phyloP scores from a whole-genome alignment of 2,329 filamentous ascomycete genomes.

The Xylaria sp. region DNA sequence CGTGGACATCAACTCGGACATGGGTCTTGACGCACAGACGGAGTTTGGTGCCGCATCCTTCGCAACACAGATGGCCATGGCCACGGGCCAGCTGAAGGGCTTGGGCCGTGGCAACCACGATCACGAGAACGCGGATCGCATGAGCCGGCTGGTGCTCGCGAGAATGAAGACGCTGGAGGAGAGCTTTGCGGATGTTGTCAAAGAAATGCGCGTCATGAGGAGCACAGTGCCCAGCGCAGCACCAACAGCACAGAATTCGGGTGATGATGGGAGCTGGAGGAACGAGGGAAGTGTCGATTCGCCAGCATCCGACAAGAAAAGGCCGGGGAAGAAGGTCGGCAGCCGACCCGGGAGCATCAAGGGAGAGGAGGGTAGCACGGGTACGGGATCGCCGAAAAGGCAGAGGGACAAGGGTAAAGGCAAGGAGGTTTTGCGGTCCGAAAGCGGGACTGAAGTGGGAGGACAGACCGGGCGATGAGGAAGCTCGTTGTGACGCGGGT shows the following conservation, averaged over 20 bases:
- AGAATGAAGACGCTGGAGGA: slow-evolving; percentile 93
- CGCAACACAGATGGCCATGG: slow-evolving; percentile 78
- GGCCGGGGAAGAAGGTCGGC: slow-evolving; percentile 3
- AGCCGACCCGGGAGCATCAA: slow-evolving; percentile 47
- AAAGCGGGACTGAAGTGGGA: slow-evolving; percentile 36
- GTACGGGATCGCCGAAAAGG: slow-evolving; percentile 24
- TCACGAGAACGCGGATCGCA: slow-evolving; percentile 61
- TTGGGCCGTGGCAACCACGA: slow-evolving; percentile 39
- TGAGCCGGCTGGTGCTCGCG: slow-evolving; percentile 80
- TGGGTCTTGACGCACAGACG: slow-evolving; percentile 62
- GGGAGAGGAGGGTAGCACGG: slow-evolving; percentile 41
- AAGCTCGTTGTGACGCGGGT: slow-evolving; percentile 45
- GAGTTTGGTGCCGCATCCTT: slow-evolving; percentile 71
- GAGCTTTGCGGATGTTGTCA: slow-evolving; percentile 83
- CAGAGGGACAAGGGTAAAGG: slow-evolving; percentile 49
- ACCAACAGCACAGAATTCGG: slow-evolving; percentile 56
- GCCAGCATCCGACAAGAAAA: slow-evolving; percentile 7
- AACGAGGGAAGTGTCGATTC: slow-evolving; percentile 14
- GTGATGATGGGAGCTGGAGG: slow-evolving; percentile 43
- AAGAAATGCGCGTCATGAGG: slow-evolving; percentile 71
- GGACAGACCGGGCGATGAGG: slow-evolving; percentile 39
- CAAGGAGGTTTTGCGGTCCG: slow-evolving; percentile 47
- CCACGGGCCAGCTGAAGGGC: slow-evolving; percentile 62
- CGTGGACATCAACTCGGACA: slow-evolving; percentile 74
- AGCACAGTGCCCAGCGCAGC: slow-evolving; percentile 49